Percentiles rank a stretch among this genome's conserved stretches.
These are phyloP conservation scores for Pseudogymnoascus sp. DNA, from an alignment of 2,329 filamentous ascomycete genomes.

Conservation along the genomic window DNA sequence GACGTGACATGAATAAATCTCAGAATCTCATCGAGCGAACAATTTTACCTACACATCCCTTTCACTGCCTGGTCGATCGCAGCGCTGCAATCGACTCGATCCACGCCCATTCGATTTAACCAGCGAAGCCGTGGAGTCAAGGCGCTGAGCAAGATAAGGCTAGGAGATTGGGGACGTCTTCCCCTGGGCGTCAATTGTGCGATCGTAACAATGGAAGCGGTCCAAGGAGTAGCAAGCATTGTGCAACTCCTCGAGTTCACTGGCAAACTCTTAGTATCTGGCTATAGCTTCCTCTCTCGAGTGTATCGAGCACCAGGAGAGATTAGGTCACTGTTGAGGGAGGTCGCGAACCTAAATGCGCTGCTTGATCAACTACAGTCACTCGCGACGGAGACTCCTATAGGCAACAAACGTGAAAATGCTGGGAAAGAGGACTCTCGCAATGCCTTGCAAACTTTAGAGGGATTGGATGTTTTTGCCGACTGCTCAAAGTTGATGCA, in stretches of 20 bases:
- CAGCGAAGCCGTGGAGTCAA: neutral
- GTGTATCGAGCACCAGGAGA: slow-evolving; percentile 15
- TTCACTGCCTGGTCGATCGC: too few relatives aligned
- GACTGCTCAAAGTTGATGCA: slow-evolving; percentile 9
- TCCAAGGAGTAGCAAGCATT: slow-evolving; percentile 12
- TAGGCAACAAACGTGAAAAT: neutral
- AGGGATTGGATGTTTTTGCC: slow-evolving; percentile 12
- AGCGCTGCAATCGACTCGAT: too few relatives aligned
- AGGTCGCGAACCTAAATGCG: slow-evolving; percentile 13
- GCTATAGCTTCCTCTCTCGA: slow-evolving; percentile 14
- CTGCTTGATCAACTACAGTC: slow-evolving; percentile 13
- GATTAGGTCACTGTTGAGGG: slow-evolving; percentile 12
- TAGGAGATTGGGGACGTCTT: neutral
- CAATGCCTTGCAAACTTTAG: slow-evolving; percentile 9
- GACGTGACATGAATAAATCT: too few relatives aligned
- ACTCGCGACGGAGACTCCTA: neutral
- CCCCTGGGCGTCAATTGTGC: neutral
- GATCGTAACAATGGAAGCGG: slow-evolving; percentile 14
- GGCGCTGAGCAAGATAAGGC: neutral
- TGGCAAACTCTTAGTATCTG: slow-evolving; percentile 11
- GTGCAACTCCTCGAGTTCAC: slow-evolving; percentile 14
- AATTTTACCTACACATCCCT: too few relatives aligned
- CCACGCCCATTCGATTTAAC: neutral
- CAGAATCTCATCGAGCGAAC: too few relatives aligned
- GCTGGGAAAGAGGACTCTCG: neutral